Evolutionary conservation across 331 rosid species (phyloP).

Genomic region (Malus hybrid): DNA sequence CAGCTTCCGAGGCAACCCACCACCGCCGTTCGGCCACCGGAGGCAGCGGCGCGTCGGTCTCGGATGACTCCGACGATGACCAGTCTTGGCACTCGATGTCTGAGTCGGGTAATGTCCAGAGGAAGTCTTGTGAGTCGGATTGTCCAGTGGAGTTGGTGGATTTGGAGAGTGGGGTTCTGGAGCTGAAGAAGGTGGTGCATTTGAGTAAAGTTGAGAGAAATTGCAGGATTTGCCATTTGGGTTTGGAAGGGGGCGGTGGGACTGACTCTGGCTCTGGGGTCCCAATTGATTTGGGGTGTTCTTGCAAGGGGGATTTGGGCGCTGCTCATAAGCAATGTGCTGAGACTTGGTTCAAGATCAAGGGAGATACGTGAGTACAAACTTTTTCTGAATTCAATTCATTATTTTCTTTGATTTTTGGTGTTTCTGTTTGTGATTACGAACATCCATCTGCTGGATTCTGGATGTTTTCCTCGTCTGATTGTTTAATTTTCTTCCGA

Average conservation of each 20-base stretch:
- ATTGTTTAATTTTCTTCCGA: background rate
- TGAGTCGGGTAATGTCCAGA: background rate
- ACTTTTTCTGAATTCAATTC: background rate
- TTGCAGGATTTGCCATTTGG: constrained; percentile 43
- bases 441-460: background rate
- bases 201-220: constrained; percentile 18
- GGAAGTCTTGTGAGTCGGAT: constrained; percentile 12
- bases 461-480: background rate
- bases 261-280: constrained; percentile 4
- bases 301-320: constrained; percentile 38
- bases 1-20: constrained; percentile 7
- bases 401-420: constrained; percentile 1
- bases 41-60: constrained; percentile 14
- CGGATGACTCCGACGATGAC: constrained; percentile 32
- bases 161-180: constrained; percentile 36
- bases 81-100: constrained; percentile 30
- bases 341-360: constrained; percentile 47
- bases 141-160: constrained; percentile 23
- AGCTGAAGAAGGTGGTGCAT: constrained; percentile 28
- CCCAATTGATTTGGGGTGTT: constrained; percentile 34
- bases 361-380: constrained; percentile 37
- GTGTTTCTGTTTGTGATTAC: background rate
- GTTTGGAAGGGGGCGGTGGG: constrained; percentile 9
- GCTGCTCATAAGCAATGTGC: constrained; percentile 44
- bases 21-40: constrained; percentile 2